Evolutionary conservation across 1,139 yeast species (phyloP), one percentile per base, ranked within the genome.

Genomic region (Wickerhamomyces sp.): DNA sequence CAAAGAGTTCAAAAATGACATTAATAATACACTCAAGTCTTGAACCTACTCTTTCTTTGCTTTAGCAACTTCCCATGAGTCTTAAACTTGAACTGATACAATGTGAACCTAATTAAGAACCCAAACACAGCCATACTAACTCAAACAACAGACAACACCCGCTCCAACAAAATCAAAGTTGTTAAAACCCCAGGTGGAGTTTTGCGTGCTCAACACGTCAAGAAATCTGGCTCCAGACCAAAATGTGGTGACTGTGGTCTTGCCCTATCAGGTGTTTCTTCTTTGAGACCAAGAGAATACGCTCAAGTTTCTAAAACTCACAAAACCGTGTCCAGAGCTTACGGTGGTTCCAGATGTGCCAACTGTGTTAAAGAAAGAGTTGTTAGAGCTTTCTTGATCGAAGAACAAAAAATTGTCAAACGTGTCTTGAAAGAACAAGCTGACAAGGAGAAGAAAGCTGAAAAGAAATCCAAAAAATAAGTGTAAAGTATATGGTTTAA

Each of bases 141-240:
- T n/a, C n/a, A n/a, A n/a, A n/a, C n/a, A 54, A 34, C 67, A 78
- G 88, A 87, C 95, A 89, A 89, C 95, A 87, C 96, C 81, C 84
- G 81, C 72, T 89, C 97, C 60, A 91, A 91, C 95, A 85, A 83
- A 80, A 89, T 89, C 78, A 88, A 86, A 91, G 93, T 89, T 72
- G 94, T 89, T 62, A 91, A 88, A 85, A 91, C 98, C 74, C 97
- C 98, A 71, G 98, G 98, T 78, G 96, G 96, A 67, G 83, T 81
- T 72, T 81, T 91, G 70, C 83, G 88, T 66, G 95, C 95, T 70
- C 96, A 87, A 72, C 97, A 91, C 77, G 75, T 86, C 68, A 88
- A 88, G 84, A 91, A 91, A 82, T 66, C 67, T 61, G 96, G 94
- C 63, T 70, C 95, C 65, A 82, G 93, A 74, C 94, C 93, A 71